These are phyloP conservation scores for Dendrobium chrysotoxum DNA, from an alignment of 106 monocot genomes.

Conservation along the genomic window DNA sequence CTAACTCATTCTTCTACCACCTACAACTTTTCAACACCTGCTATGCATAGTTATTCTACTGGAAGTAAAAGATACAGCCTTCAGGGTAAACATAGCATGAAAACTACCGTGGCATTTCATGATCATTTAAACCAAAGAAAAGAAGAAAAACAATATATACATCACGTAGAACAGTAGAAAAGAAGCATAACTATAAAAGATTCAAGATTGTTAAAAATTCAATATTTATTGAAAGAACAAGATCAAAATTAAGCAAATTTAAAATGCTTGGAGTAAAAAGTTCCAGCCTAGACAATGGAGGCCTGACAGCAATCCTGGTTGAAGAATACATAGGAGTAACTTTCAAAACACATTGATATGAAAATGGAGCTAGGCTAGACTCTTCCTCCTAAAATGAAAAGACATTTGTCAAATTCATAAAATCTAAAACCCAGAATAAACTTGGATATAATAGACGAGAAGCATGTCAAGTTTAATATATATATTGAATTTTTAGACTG, in stretches of 20 bases:
- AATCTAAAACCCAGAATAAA: not conserved
- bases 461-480: not conserved
- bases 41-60: no score
- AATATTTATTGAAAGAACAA: not conserved
- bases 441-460: not conserved
- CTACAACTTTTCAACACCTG: no score
- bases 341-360: not conserved
- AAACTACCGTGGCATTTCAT: no score
- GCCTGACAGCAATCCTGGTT: not conserved
- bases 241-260: not conserved
- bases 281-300: not conserved
- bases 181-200: not conserved
- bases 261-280: not conserved
- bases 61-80: no score
- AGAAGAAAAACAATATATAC: no score
- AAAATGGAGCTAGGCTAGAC: not conserved
- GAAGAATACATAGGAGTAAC: not conserved
- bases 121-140: no score
- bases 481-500: not conserved
- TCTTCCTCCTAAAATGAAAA: conserved; percentile 1
- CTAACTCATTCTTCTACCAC: no score
- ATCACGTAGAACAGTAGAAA: no score
- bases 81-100: no score
- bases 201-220: not conserved
- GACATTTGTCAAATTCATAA: not conserved